Evolutionary conservation across 2,329 filamentous ascomycete genomes (phyloP), one percentile per base, ranked within the genome.

Genomic region (Colletotrichum zoysiae): DNA sequence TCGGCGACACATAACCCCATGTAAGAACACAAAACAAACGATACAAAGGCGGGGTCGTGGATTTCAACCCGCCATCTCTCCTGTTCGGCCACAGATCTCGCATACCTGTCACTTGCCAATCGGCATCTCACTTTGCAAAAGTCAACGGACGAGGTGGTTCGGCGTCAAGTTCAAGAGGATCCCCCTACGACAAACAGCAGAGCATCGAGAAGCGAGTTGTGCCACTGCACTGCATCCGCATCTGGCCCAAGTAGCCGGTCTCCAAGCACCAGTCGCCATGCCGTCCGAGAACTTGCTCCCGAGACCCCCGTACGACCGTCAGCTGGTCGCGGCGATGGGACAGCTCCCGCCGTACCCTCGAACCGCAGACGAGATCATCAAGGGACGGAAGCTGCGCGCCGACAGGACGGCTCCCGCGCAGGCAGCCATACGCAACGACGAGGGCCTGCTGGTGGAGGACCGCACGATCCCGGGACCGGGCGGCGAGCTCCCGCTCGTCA

Each of bases 351-450:
- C 70, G 16, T 72, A 53, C 44, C 70, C 70, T n/a, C 59, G 16
- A 16, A 18, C 40, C 0, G 16, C 16, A 6, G 55, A 70, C 16
- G 38, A 55, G 6, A 61, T 72, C 6, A 46, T 55, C 1, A 12
- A 23, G 18, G 70, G 65, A 1, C 59, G 70, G n/a, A 42, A 64
- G 9, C 14, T 69, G 7, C 59, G 69, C 0, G 70, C 70, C 6
- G 46, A 18, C 20, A 51, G 38, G 20, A 38, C 44, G 70, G 70
- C 70, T 16, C 46, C 70, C 7, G 11, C 50, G 23, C 65, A 68
- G 53, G 65, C 65, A 1, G 67, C 59, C 14, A 33, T 70, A 11
- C 65, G 59, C 40, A 50, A 65, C n/a, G 70, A 72, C 55, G 26
- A 26, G 23, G 40, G 50, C 1, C 59, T 72, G 14, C 12, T 50